A percentile compares a stretch with the other conserved stretches of the same genome.
phyloP scores from a whole-genome alignment of 192 early-diverging fungal genomes.

The Coemansia sp. region DNA sequence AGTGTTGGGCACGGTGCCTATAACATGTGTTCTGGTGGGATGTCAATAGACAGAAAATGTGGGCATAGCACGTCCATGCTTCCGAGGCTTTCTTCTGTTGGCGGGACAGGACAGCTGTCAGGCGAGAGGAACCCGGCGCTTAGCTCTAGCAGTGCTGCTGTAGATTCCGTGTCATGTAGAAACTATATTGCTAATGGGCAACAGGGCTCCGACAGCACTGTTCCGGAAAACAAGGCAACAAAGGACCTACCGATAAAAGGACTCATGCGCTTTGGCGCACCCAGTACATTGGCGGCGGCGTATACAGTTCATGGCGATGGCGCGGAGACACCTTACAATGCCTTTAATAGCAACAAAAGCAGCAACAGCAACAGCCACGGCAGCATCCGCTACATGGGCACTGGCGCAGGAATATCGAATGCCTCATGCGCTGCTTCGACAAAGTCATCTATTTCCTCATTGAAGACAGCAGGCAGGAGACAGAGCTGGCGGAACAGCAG shows the following conservation, averaged over 20 bases:
- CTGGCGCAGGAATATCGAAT: slow-evolving; percentile 4
- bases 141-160: slow-evolving; percentile 5
- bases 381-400: slow-evolving; percentile 3
- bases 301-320: not conserved
- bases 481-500: slow-evolving; percentile 46
- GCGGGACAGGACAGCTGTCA: not conserved
- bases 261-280: not conserved
- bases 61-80: slow-evolving; percentile 1
- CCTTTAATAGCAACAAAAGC: not conserved
- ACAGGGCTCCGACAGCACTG: not conserved
- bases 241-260: not conserved
- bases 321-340: not conserved
- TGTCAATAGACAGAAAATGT: slow-evolving; percentile 25
- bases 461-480: slow-evolving; percentile 19
- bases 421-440: slow-evolving; percentile 20
- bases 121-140: not conserved
- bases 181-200: not conserved
- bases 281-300: not conserved
- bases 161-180: slow-evolving; percentile 5
- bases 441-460: slow-evolving; percentile 47
- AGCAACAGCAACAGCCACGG: not conserved
- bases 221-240: not conserved
- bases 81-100: slow-evolving; percentile 8
- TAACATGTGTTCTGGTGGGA: not conserved
- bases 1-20: slow-evolving; percentile 2